These are phyloP conservation scores for Austroboletus novae-zelandiae DNA, from an alignment of 1,284 basidiomycete genomes.

Conservation along the genomic window DNA sequence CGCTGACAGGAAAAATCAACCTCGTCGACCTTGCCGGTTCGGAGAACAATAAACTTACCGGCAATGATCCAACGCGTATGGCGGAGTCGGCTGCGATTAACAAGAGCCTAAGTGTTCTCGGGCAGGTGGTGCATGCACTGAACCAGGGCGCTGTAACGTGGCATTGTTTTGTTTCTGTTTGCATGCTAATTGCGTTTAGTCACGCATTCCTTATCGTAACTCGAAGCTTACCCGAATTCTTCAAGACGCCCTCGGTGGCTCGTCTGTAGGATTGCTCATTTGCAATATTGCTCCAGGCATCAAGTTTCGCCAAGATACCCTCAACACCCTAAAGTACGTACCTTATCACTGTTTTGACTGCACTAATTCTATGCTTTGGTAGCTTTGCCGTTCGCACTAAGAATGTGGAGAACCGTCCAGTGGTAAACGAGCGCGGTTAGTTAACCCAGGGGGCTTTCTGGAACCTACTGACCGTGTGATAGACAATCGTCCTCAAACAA, in stretches of 20 bases:
- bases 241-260: conserved; percentile 81
- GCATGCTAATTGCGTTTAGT: conserved; percentile 35
- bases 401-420: conserved; percentile 76
- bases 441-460: conserved; percentile 1
- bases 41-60: conserved; percentile 86
- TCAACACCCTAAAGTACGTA: conserved; percentile 78
- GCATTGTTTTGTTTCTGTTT: neutral
- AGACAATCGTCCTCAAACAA: conserved; percentile 57
- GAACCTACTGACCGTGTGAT: conserved; percentile 2
- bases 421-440: conserved; percentile 70
- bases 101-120: conserved; percentile 77
- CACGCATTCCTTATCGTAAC: conserved; percentile 81
- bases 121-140: conserved; percentile 80
- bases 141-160: conserved; percentile 65
- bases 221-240: conserved; percentile 80
- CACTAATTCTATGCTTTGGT: neutral
- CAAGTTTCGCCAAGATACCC: conserved; percentile 77
- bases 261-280: conserved; percentile 72
- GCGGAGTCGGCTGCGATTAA: conserved; percentile 83
- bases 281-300: conserved; percentile 80
- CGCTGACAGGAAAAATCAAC: conserved; percentile 72
- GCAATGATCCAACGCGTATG: conserved; percentile 79
- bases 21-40: conserved; percentile 85
- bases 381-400: conserved; percentile 79
- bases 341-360: neutral